These are phyloP conservation scores for Jacaranda copaia DNA, from an alignment of 257 asterid species.

Conservation along the genomic window DNA sequence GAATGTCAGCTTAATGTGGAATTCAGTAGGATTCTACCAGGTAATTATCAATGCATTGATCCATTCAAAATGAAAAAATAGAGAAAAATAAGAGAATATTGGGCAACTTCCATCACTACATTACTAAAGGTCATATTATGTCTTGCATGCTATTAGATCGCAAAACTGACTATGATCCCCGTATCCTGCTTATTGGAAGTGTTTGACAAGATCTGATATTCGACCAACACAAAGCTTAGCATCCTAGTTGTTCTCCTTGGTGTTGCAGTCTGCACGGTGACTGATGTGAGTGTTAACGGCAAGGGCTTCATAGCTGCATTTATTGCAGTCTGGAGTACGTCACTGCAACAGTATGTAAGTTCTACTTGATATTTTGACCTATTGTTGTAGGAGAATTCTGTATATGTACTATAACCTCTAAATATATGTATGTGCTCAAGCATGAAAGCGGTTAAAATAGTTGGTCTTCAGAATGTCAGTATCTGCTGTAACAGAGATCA, in stretches of 20 bases:
- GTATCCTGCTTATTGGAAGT: slow-evolving; percentile 93
- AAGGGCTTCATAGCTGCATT: slow-evolving; percentile 92
- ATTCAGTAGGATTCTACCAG: slow-evolving; percentile 99
- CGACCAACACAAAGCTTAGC: slow-evolving; percentile 94
- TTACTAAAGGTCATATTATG: slow-evolving; percentile 32
- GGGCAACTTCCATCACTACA: slow-evolving; percentile 12
- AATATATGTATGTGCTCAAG: slow-evolving; percentile 15
- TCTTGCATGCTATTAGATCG: slow-evolving; percentile 71
- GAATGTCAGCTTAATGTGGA: slow-evolving; percentile 99
- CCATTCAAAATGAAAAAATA: slow-evolving; percentile 5
- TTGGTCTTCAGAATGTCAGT: slow-evolving; percentile 2
- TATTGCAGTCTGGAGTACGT: slow-evolving; percentile 94
- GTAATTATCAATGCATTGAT: slow-evolving; percentile 46
- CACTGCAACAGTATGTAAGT: slow-evolving; percentile 97
- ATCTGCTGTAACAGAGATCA: slow-evolving; percentile 14
- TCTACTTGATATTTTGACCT: slow-evolving; percentile 30
- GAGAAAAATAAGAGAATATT: neutral
- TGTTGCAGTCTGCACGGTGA: slow-evolving; percentile 93
- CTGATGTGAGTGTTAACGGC: slow-evolving; percentile 91
- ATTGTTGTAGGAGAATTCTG: slow-evolving; percentile 12
- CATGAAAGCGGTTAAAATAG: slow-evolving; percentile 23
- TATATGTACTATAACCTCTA: neutral
- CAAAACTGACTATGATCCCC: slow-evolving; percentile 96
- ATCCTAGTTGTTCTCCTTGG: slow-evolving; percentile 84
- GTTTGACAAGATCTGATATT: slow-evolving; percentile 84